Conservation (phyloP, 441 rosid species). For the Monsonia emarginata region DNA sequence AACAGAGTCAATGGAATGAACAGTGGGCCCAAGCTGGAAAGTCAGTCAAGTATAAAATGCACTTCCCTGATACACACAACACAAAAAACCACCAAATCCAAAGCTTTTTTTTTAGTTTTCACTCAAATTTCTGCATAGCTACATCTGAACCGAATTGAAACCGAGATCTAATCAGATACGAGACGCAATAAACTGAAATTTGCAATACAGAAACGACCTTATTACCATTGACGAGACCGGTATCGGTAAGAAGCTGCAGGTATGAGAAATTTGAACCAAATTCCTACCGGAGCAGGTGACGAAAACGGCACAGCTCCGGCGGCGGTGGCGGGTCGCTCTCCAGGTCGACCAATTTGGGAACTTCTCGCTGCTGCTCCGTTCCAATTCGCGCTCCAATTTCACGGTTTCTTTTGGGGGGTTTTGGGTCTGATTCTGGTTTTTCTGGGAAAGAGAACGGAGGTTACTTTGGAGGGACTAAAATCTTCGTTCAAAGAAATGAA, state of each 20-base stretch:
- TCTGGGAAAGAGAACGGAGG: neutral
- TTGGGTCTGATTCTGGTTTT: neutral
- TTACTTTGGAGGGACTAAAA: slow-evolving; percentile 4
- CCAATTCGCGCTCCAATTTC: neutral
- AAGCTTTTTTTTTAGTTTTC: neutral
- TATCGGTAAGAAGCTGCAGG: neutral
- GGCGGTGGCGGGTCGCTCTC: neutral
- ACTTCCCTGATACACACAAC: slow-evolving; percentile 7
- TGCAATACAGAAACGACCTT: neutral
- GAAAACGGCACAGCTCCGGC: neutral
- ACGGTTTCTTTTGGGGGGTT: neutral
- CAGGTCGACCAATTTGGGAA: neutral
- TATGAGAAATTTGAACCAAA: slow-evolving; percentile 1
- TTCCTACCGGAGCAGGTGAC: neutral
- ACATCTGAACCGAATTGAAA: neutral
- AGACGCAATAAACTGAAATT: neutral
- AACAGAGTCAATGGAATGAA: slow-evolving; percentile 1
- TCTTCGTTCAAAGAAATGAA: neutral
- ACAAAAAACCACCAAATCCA: slow-evolving; percentile 2
- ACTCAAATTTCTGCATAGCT: neutral
- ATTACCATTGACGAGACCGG: neutral
- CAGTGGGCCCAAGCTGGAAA: slow-evolving; percentile 5
- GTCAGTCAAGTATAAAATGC: neutral
- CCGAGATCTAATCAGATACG: slow-evolving; percentile 3
- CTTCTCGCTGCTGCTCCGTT: neutral